Base-by-base conservation (phyloP, 2,329 filamentous ascomycete species). In the Calonectria hawksworthii region DNA sequence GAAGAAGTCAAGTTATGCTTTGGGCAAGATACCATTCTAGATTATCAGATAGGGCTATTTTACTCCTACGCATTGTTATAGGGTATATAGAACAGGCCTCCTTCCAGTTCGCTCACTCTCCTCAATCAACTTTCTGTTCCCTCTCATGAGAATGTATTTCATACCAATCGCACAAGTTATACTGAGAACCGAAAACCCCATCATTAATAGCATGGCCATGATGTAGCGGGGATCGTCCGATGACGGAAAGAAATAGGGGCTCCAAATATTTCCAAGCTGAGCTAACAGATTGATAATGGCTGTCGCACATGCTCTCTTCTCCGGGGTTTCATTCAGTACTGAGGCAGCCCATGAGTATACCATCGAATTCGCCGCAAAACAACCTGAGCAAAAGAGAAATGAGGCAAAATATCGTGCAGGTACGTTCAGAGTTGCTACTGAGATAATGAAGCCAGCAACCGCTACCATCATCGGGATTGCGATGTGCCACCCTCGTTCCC, bases 311-410 rank as follows among this genome's bases (percentile, higher is more conserved):
- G 68, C 59, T 65, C 80, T 50, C 68, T 86, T 86, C 77, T 86
- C 84, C 0, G 84, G 82, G 2, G 85, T 86, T 52, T 83, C 79
- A 47, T 80, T 82, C 8, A 85, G 77, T 7, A 82, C 80, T 14
- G 79, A 80, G 6, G 81, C 80, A 0, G 83, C 83, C 85, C 84
- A 86, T n/a, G 79, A 81, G 47, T 82, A 84, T 3, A 86, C 82
- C 28, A 85, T 73, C 0, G 83, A 80, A 70, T 86, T 86, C 18
- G 83, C 81, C 3, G 80, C 72, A 52, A 79, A 80, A 32, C 73
- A 74, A 5, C 79, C 79, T 8, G 63, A 71, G 11, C 74, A 44
- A 64, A 77, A 79, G 1, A 80, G 70, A 23, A 80, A 81, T 0
- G 79, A 66, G 3, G 77, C 68, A 16, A 75, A 59, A 34, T 81